Conservation (phyloP, 805 yeast genomes). For the Sungouiozyma intestinalis region DNA sequence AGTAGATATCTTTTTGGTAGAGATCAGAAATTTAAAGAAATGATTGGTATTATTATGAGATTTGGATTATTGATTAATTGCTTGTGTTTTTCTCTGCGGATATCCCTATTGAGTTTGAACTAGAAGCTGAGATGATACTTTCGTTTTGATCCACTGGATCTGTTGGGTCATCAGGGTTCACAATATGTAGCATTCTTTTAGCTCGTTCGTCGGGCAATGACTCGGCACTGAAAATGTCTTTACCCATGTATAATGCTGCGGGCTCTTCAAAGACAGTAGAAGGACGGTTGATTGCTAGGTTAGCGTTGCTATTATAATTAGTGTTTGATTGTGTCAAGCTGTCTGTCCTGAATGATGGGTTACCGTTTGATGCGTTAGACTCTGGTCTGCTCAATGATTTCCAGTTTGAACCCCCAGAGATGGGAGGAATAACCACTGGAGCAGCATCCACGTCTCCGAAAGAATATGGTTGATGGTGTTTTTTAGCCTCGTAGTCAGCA, state of each 20-base stretch:
- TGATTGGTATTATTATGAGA: neutral
- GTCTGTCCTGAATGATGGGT: neutral
- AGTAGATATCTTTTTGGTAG: neutral
- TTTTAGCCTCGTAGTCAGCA: constrained; percentile 29
- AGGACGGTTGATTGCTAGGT: neutral
- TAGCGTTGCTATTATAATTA: neutral
- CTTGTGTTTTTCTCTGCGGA: neutral
- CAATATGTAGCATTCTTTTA: constrained; percentile 40
- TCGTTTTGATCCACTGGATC: constrained; percentile 3
- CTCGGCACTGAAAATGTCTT: constrained; percentile 44
- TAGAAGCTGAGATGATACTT: neutral
- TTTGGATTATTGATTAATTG: neutral
- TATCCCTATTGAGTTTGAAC: neutral
- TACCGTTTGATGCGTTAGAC: neutral
- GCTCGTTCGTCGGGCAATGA: constrained; percentile 37
- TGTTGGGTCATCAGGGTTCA: constrained; percentile 32
- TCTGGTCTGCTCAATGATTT: neutral
- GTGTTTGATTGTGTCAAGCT: neutral
- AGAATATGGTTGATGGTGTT: constrained; percentile 28
- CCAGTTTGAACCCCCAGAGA: constrained; percentile 1
- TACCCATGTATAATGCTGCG: constrained; percentile 29
- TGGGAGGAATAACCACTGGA: constrained; percentile 16
- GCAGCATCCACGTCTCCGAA: constrained; percentile 25
- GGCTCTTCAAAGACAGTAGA: constrained; percentile 13
- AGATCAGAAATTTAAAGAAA: neutral